Evolutionary conservation across 2,329 filamentous ascomycete species (phyloP), one percentile per base, ranked within the genome.

Genomic region (Gaeumannomyces sp.): DNA sequence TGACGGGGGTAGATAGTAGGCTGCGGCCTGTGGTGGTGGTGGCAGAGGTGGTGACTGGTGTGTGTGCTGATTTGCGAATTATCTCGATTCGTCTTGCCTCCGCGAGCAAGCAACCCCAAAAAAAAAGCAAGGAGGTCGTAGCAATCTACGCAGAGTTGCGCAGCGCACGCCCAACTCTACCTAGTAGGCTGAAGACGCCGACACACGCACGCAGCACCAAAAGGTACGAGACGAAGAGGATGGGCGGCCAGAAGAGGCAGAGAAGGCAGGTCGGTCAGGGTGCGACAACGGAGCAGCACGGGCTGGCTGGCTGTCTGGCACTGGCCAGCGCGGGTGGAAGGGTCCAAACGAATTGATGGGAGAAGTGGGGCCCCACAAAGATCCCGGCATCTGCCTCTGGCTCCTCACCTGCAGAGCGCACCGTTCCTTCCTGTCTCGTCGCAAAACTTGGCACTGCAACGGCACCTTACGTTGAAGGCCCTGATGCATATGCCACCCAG

Each of bases 1-100:
- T 53, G 45, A 22, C 45, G 19, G 38, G 45, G 45, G 45, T 50
- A 45, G 38, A 45, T 14, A 25, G 45, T 3, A 10, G 22, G 45
- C n/a, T n/a, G 45, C 10, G 38, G 38, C 33, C 33, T 45, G 38
- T 53, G 45, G 45, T n/a, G 45, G 45, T n/a, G 45, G 45, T 19
- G n/a, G 45, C 45, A 53, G 45, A 2, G 19, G 45, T 25, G n/a
- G 45, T 53, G 45, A 25, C 45, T 6, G 45, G 45, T n/a, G 8
- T n/a, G n/a, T n/a, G 45, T 53, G 38, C 38, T 25, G 45, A 53
- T 53, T n/a, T 53, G 45, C 45, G 45, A 53, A 53, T 53, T 53
- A 53, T 53, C 45, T 53, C 38, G 38, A 22, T 50, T 50, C 38
- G 16, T 50, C 38, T 50, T 50, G 16, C 16, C 38, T 50, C 38